These are phyloP conservation scores for Fusarium haematococcum DNA, from an alignment of 2,329 filamentous ascomycete genomes.

Conservation along the genomic window DNA sequence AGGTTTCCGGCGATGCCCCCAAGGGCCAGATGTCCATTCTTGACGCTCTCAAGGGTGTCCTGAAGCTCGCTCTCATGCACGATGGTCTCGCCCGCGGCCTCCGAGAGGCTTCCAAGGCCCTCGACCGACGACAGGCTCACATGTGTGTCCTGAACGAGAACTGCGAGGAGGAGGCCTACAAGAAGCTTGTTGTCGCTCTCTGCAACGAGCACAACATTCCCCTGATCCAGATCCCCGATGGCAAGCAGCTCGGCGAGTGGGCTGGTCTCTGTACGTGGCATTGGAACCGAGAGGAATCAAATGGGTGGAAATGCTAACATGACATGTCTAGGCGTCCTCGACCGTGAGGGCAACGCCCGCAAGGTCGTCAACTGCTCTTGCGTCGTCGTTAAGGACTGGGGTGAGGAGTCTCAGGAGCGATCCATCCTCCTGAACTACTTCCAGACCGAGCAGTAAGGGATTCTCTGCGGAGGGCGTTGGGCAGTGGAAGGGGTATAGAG, in stretches of 20 bases:
- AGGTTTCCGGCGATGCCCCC: conserved; percentile 92
- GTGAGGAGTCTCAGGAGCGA: conserved; percentile 99
- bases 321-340: conserved; percentile 80
- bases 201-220: conserved; percentile 99
- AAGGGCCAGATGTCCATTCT: conserved; percentile 98
- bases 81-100: conserved; percentile 98
- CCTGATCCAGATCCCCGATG: conserved; percentile 99
- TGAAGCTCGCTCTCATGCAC: conserved; percentile 99
- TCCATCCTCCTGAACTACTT: conserved; percentile 99
- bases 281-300: neutral
- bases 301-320: conserved; percentile 46
- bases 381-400: conserved; percentile 99
- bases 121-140: conserved; percentile 98
- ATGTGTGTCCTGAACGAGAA: conserved; percentile 99
- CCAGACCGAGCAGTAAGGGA: conserved; percentile 82
- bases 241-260: conserved; percentile 99
- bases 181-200: conserved; percentile 99
- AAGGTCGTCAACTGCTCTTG: conserved; percentile 99
- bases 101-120: conserved; percentile 97
- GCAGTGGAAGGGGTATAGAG: conserved; percentile 54
- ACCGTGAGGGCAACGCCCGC: conserved; percentile 98
- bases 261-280: conserved; percentile 94
- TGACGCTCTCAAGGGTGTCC: conserved; percentile 97
- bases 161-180: conserved; percentile 99
- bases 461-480: conserved; percentile 46